Conservation (phyloP, 345 rosid genomes). For the Capsella bursapastoris region DNA sequence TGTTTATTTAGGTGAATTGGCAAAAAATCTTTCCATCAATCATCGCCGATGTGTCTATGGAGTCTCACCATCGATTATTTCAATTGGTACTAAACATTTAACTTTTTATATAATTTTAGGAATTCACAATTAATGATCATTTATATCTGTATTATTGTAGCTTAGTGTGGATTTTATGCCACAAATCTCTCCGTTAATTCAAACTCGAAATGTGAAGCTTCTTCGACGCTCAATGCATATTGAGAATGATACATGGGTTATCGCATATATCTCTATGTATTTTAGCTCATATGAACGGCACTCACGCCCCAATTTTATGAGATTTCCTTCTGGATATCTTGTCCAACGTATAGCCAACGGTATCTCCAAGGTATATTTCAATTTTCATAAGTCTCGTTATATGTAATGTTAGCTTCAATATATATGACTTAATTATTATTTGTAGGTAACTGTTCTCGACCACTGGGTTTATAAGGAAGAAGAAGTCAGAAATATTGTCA, state of each 20-base stretch:
- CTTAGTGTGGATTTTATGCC: conserved; percentile 58
- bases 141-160: conserved; percentile 34
- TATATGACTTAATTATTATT: not conserved
- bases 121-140: not conserved
- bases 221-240: conserved; percentile 64
- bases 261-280: conserved; percentile 62
- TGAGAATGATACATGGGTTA: conserved; percentile 59
- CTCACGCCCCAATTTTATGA: conserved; percentile 41
- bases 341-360: conserved; percentile 59
- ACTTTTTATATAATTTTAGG: not conserved
- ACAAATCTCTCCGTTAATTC: conserved; percentile 56
- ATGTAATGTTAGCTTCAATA: not conserved
- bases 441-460: conserved; percentile 66
- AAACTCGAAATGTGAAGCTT: conserved; percentile 54
- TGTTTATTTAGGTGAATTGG: conserved; percentile 56
- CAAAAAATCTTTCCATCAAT: conserved; percentile 56
- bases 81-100: not conserved
- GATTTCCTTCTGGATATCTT: conserved; percentile 74
- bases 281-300: conserved; percentile 39
- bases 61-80: not conserved
- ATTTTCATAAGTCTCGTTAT: not conserved
- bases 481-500: conserved; percentile 38
- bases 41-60: conserved; percentile 31
- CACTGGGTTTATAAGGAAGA: conserved; percentile 58
- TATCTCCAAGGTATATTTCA: conserved; percentile 54